Conservation (phyloP, 1,284 basidiomycete species). For the Papiliotrema nemorosa region DNA sequence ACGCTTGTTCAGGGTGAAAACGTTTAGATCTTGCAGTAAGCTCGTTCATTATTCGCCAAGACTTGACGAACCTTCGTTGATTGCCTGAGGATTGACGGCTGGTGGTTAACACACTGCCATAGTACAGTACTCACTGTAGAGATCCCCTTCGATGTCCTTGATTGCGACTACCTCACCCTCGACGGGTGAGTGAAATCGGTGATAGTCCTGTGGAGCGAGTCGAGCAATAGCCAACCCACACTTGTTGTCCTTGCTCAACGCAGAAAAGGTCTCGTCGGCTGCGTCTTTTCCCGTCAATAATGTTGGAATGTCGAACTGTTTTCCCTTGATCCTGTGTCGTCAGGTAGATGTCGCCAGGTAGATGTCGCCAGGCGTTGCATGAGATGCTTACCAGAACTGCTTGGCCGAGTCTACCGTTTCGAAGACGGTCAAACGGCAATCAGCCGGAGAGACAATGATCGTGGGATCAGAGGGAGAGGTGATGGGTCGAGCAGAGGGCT, state of each 20-base stretch:
- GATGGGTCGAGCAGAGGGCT: slow-evolving; percentile 63
- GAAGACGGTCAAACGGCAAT: slow-evolving; percentile 71
- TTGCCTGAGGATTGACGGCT: slow-evolving; percentile 63
- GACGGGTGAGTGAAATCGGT: slow-evolving; percentile 76
- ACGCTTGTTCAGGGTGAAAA: slow-evolving; percentile 39
- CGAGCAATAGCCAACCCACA: slow-evolving; percentile 47
- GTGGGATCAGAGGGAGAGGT: slow-evolving; percentile 57
- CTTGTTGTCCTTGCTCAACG: slow-evolving; percentile 27
- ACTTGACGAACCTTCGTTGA: slow-evolving; percentile 57
- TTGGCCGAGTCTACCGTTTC: slow-evolving; percentile 60
- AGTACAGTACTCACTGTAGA: slow-evolving; percentile 38
- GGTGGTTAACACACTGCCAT: neutral
- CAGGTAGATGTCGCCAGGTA: slow-evolving; percentile 4
- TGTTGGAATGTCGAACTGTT: slow-evolving; percentile 62
- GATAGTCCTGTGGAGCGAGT: slow-evolving; percentile 77
- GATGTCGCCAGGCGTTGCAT: neutral
- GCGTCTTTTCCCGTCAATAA: slow-evolving; percentile 58
- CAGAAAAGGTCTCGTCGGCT: slow-evolving; percentile 53
- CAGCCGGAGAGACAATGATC: slow-evolving; percentile 65
- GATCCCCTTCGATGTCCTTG: slow-evolving; percentile 47
- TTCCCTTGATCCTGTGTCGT: slow-evolving; percentile 66
- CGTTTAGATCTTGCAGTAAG: slow-evolving; percentile 31
- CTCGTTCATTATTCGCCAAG: neutral
- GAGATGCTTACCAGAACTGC: slow-evolving; percentile 59
- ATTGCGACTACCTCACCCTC: slow-evolving; percentile 60